Base-by-base conservation (phyloP, 345 rosid genomes). In the Jatropha curcas region DNA sequence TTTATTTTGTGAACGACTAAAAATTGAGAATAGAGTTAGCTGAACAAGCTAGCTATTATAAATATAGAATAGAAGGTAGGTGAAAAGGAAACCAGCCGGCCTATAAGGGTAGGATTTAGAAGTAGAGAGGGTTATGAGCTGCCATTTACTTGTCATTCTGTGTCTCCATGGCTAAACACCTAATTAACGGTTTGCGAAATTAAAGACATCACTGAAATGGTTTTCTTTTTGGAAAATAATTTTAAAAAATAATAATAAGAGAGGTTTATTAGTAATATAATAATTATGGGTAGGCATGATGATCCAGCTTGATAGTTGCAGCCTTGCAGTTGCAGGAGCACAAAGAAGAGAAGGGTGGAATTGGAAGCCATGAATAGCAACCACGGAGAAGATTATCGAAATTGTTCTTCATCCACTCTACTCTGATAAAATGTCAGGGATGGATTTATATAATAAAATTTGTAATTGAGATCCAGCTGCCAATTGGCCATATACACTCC, bases 131-230 rank as follows among this genome's bases (percentile, higher is more conserved):
- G 31, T 60, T 5, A 14, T 67, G 52, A 71, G 74, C 72, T 81
- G 75, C 78, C 76, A 67, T 83, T 77, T 73, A 78, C 81, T 81
- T 74, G 78, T 81, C 82, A 78, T 84, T 87, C 86, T 78, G 84
- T 79, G 82, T 86, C 69, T 70, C 78, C 71, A 45, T 60, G 19
- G 34, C 65, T 82, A n/a, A n/a, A n/a, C n/a, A n/a, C n/a, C n/a
- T n/a, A n/a, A n/a, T n/a, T n/a, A 89, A 87, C 91, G 93, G 91
- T 89, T 80, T 75, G 65, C 72, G 75, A 73, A 83, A 69, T 76
- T 73, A 61, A 72, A 75, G 68, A 30, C 53, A 48, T 37, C 68
- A 2, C 43, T 30, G 7, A 52, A 52, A 13, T 14, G 7, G 17
- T 7, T 34, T 46, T 27, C 4, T 17, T 48, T 45, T 45, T 1